These are phyloP conservation scores for Pythium guiyangense DNA, from an alignment of 352 stramenopile species.

Conservation along the genomic window DNA sequence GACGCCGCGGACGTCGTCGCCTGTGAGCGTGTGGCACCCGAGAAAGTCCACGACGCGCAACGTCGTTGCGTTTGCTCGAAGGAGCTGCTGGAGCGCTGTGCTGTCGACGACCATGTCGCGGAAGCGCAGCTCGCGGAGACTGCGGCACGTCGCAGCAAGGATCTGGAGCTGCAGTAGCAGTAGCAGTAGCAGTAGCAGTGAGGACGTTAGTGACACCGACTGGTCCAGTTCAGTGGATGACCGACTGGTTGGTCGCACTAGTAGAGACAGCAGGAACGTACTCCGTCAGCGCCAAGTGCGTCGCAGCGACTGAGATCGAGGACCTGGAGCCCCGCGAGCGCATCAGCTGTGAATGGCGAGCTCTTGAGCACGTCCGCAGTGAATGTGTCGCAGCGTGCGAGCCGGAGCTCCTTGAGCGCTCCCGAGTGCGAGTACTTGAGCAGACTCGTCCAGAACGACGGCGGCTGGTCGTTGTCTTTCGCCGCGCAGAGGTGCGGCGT, in stretches of 20 bases:
- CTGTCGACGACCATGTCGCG: constrained; percentile 69
- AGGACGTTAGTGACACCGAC: neutral
- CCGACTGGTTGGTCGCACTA: too few species aligned
- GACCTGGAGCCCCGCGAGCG: constrained; percentile 39
- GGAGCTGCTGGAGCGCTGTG: constrained; percentile 36
- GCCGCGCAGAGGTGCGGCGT: constrained; percentile 55
- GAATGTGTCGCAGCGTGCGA: constrained; percentile 52
- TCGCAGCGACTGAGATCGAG: constrained; percentile 61
- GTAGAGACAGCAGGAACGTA: constrained; percentile 5
- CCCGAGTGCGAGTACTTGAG: constrained; percentile 24
- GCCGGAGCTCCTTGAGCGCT: constrained; percentile 39
- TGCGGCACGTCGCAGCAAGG: constrained; percentile 37
- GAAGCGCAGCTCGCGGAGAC: constrained; percentile 56
- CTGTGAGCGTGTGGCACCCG: constrained; percentile 69
- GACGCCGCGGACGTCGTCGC: constrained; percentile 44
- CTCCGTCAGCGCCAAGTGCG: constrained; percentile 34
- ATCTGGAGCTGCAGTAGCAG: constrained; percentile 15
- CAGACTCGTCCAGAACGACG: constrained; percentile 55
- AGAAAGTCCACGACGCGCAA: constrained; percentile 68
- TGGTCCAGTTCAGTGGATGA: neutral
- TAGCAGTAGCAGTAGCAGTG: neutral
- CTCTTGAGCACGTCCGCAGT: constrained; percentile 28
- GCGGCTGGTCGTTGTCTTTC: constrained; percentile 23
- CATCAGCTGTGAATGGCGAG: constrained; percentile 13
- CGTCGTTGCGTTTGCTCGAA: constrained; percentile 37